Base-by-base conservation (phyloP, 495 filamentous ascomycete species). In the Gamarada debralockiae region DNA sequence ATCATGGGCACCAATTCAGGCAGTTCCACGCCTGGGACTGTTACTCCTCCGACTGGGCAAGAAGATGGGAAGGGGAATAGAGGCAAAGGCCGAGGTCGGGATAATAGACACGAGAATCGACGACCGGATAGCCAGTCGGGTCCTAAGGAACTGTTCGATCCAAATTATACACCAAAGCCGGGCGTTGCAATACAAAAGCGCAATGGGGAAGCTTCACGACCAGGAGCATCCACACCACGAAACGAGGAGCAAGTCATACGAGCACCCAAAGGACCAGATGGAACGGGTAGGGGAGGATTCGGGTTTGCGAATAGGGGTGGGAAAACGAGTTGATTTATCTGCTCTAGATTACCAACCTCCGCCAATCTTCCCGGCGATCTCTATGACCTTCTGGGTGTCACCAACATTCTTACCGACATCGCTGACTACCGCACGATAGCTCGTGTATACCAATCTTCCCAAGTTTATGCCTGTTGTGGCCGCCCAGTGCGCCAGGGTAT, bases 321-420 rank as follows among this genome's bases (percentile, higher is more conserved):
- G 13, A 56, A 56, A 54, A 42, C 38, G 41, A 53, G 51, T 55
- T 62, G 59, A 65, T 53, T 55, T n/a, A 36, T 58, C 49, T 59
- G 43, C 50, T 48, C 54, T 64, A 56, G 49, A 55, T 64, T 79
- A 97, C 93, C 93, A 98, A 9, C 93, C 93, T 40, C 93, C 92
- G 46, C 92, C 93, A 38, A 92, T 88, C 73, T 91, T 95, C 44
- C 89, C 86, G 20, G 93, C 95, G 61, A 98, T 73, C 62, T 95
- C 90, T 41, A 89, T 84, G 15, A 93, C 91, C 48, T 85, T 80
- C 52, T 90, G 83, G n/a, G 88, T 87, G 65, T 87, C 85, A 49
- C 69, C 78, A 59, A 58, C 62, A 39, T 81, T 74, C 67, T 93
- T 95, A 37, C 92, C 92, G 10, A 98, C 88, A 69, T 97, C 91